A percentile compares a stretch with the other conserved stretches of the same genome.
Evolutionary conservation across 805 yeast genomes (phyloP).

Genomic region (Wickerhamiella shivajii): DNA sequence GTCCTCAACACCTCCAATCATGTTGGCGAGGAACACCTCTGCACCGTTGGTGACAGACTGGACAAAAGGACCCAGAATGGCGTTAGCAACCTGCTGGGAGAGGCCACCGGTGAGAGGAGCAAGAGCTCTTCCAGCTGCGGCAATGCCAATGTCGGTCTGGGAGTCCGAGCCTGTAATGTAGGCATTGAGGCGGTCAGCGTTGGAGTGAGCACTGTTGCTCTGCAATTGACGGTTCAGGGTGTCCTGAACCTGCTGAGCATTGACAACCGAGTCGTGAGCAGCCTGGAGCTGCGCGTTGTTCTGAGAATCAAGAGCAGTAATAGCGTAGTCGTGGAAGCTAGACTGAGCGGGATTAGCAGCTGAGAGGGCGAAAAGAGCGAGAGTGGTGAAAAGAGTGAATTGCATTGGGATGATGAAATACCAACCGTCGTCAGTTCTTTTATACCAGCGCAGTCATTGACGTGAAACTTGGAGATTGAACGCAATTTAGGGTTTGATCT

Average conservation of each 20-base stretch:
- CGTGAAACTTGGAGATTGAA: no score
- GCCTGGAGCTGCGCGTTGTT: conserved; percentile 2
- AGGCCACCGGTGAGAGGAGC: conserved; percentile 6
- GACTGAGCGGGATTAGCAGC: conserved; percentile 6
- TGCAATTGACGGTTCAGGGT: conserved; percentile 12
- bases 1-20: conserved; percentile 12
- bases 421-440: no score
- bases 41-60: conserved; percentile 19
- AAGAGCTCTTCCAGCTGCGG: background rate
- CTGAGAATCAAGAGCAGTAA: conserved; percentile 6
- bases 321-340: conserved; percentile 3
- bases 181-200: conserved; percentile 7
- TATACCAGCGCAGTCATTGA: no score
- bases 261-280: conserved; percentile 11
- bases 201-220: conserved; percentile 5
- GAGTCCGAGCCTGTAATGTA: conserved; percentile 18
- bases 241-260: conserved; percentile 14
- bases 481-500: no score
- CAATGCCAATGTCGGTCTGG: conserved; percentile 16
- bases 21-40: conserved; percentile 15
- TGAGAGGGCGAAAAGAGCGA: conserved; percentile 11
- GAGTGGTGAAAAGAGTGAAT: conserved; percentile 12
- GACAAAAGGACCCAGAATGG: conserved; percentile 16
- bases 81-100: conserved; percentile 3
- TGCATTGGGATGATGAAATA: conserved; percentile 8